Evolutionary conservation across 2,329 filamentous ascomycete species (phyloP).

Genomic region (Elsinoe perseae): DNA sequence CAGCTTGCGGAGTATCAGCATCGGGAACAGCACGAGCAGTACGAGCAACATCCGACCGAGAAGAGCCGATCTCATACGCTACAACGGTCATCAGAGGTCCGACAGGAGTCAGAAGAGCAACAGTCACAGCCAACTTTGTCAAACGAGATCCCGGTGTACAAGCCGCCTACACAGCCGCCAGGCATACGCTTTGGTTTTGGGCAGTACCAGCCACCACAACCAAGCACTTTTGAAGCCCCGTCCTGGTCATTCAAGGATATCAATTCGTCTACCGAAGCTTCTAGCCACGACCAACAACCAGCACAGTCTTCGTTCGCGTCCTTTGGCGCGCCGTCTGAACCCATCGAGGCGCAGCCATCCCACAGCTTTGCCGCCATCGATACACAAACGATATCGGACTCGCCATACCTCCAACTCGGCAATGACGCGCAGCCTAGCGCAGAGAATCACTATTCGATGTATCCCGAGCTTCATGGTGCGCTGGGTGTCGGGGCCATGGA

Average conservation of each 20-base stretch:
- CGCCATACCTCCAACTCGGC: constrained; percentile 10
- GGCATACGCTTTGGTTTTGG: not conserved
- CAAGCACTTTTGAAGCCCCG: not conserved
- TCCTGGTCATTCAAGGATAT: not conserved
- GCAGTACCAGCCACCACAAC: not conserved
- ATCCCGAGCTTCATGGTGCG: not conserved
- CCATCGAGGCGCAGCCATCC: not conserved
- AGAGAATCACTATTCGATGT: not conserved
- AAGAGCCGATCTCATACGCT: not conserved
- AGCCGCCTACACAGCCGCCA: not conserved
- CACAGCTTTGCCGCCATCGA: not conserved
- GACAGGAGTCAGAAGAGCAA: not conserved
- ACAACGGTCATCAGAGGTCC: not conserved
- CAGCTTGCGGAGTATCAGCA: not conserved
- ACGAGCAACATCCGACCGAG: not conserved
- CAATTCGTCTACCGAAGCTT: not conserved
- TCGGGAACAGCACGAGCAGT: not conserved
- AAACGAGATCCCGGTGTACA: not conserved
- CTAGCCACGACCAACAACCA: not conserved
- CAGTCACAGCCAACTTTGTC: not conserved
- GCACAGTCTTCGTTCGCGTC: not conserved
- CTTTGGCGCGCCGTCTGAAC: not conserved
- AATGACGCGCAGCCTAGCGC: not conserved
- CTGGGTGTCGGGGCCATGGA: not conserved
- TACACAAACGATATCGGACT: constrained; percentile 10